phyloP scores from a whole-genome alignment of 345 rosid species.

The Euphorbia peplus region DNA sequence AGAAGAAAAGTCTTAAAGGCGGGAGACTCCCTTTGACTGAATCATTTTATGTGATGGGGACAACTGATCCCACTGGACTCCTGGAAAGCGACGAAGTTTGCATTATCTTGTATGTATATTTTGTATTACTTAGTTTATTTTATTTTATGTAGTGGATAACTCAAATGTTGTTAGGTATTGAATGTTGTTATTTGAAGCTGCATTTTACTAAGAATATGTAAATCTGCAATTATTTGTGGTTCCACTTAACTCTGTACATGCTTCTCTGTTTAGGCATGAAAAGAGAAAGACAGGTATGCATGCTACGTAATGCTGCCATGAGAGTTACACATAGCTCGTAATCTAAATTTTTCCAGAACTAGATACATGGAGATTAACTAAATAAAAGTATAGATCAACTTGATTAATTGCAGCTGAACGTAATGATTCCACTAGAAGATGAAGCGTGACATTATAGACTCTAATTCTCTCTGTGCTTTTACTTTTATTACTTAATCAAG shows the following conservation, averaged over 20 bases:
- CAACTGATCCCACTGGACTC: constrained; percentile 68
- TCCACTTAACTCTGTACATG: not conserved
- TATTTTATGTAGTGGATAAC: not conserved
- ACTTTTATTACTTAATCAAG: not conserved
- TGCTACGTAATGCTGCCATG: too few species aligned
- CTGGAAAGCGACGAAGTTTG: constrained; percentile 70
- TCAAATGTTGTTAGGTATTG: not conserved
- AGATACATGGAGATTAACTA: not conserved
- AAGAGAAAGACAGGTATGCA: not conserved
- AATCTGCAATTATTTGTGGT: too few species aligned
- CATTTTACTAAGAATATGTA: not conserved
- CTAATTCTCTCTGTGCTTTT: not conserved
- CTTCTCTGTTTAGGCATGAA: not conserved
- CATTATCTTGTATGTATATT: constrained; percentile 60
- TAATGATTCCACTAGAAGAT: not conserved
- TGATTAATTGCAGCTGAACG: not conserved
- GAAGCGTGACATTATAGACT: not conserved
- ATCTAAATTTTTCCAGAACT: too few species aligned
- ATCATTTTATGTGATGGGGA: constrained; percentile 81
- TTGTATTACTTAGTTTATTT: constrained; percentile 1
- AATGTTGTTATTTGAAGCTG: not conserved
- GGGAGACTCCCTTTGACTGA: constrained; percentile 66
- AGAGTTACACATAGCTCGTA: too few species aligned
- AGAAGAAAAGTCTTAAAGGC: constrained; percentile 46
- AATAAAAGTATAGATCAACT: not conserved